These are phyloP conservation scores for Silybum marianum DNA, from an alignment of 129 eudicot species.

Conservation along the genomic window DNA sequence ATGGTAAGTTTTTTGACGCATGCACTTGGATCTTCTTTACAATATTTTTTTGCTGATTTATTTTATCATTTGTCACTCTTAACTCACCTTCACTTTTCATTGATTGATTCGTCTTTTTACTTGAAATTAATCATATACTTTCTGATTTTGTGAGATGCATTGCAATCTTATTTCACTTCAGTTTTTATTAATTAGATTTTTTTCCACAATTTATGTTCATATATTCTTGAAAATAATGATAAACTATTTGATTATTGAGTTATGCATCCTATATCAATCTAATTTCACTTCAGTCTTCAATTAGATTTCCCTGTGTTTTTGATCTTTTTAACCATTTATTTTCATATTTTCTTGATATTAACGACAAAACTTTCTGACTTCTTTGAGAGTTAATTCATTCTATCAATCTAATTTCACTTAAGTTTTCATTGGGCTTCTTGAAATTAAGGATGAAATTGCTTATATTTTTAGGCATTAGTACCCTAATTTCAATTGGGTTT, in stretches of 20 bases:
- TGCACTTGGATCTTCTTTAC: neutral
- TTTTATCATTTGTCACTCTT: no score
- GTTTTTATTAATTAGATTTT: neutral
- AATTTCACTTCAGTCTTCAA: neutral
- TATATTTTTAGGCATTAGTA: neutral
- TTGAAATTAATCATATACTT: neutral
- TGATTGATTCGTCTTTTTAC: no score
- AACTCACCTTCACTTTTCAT: neutral
- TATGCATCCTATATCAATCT: constrained; percentile 9
- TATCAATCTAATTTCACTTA: neutral
- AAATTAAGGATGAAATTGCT: neutral
- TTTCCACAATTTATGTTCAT: neutral
- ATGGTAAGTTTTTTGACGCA: neutral
- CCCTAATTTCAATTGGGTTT: no score
- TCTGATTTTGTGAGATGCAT: neutral
- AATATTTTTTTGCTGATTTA: neutral
- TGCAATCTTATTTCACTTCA: constrained; percentile 1
- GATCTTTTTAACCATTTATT: neutral
- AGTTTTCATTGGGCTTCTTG: neutral
- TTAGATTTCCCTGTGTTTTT: neutral
- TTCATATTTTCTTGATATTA: neutral
- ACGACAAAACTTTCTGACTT: neutral
- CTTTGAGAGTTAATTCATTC: neutral
- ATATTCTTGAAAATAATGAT: constrained; percentile 1
- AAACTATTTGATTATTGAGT: neutral